Evolutionary conservation across 2,329 filamentous ascomycete genomes (phyloP), one percentile per base, ranked within the genome.

Genomic region (Podosphaera leucotricha): DNA sequence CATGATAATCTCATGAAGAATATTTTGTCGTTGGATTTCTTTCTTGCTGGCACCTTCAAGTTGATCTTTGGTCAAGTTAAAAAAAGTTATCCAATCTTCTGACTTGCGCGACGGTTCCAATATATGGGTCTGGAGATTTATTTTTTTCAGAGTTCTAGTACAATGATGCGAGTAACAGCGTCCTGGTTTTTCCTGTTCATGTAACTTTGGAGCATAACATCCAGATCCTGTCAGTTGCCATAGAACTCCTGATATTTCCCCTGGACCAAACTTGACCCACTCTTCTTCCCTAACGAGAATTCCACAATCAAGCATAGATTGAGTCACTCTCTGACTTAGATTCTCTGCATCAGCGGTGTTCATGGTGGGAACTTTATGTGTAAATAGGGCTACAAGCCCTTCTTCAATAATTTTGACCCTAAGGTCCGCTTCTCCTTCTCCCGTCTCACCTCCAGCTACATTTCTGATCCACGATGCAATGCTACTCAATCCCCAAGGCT

Each of bases 331-430:
- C 46, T 73, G 71, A 48, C 82, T 83, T 43, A 98, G 66, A 1
- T 77, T 79, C 59, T 98, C 90, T 0, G 90, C 90, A 65, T 98
- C 92, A 5, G 87, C 86, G 37, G 90, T 87, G 54, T 98, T 95
- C 84, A 98, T 94, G 0, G 85, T 98, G 0, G 90, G 86, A 0
- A 98, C 85, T 60, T 94, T 95, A 61, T 82, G 73, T 1, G 83
- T 92, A 59, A 98, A 95, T 6, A 98, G 66, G 24, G 77, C 80
- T 37, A 93, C 77, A 37, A 98, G 68, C 2, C 83, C 86, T 52
- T 95, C 86, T 46, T 84, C 78, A 43, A 98, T 76, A 1, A 80
- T 77, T 55, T 84, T 81, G 56, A 80, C 74, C 57, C 80, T 85
- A 40, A 98, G 64, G 59, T 98, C 85, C 10, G 78, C 75, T 56